Percentiles rank a stretch among this genome's conserved stretches.
Conservation (phyloP, 2,329 filamentous ascomycete genomes). For the Cordyceps farinosa region DNA sequence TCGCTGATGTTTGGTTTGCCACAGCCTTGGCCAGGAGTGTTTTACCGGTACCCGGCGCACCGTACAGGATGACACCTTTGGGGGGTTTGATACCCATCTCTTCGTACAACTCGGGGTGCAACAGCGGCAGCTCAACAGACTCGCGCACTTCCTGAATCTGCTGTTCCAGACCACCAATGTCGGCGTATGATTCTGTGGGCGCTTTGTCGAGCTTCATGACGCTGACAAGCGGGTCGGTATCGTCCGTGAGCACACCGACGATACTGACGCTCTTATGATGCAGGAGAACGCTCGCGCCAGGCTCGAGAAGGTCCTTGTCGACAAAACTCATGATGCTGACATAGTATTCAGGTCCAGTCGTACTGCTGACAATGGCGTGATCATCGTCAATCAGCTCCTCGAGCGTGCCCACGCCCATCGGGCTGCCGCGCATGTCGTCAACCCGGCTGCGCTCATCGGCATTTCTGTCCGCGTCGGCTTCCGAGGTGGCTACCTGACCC, state of each 20-base stretch:
- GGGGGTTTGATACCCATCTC: conserved; percentile 99
- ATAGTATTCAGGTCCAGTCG: conserved; percentile 97
- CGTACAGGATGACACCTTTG: conserved; percentile 98
- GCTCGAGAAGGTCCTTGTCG: conserved; percentile 96
- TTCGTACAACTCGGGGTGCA: conserved; percentile 96
- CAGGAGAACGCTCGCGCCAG: conserved; percentile 88
- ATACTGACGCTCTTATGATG: conserved; percentile 99
- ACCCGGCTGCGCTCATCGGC: conserved; percentile 93
- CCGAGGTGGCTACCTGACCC: conserved; percentile 63
- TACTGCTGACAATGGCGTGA: conserved; percentile 96
- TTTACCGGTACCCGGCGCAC: conserved; percentile 94
- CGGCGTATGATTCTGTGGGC: conserved; percentile 94
- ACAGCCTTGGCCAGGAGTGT: conserved; percentile 94
- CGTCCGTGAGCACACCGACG: conserved; percentile 93
- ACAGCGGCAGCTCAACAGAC: conserved; percentile 88
- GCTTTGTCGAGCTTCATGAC: conserved; percentile 99
- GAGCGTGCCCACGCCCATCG: conserved; percentile 96
- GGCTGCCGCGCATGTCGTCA: conserved; percentile 96
- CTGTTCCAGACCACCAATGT: conserved; percentile 91
- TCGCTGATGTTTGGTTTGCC: conserved; percentile 97
- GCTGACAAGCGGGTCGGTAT: conserved; percentile 89
- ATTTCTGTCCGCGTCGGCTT: conserved; percentile 74
- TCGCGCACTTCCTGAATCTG: conserved; percentile 98
- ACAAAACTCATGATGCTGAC: conserved; percentile 99
- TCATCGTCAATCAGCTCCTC: conserved; percentile 99